A percentile compares a stretch with the other conserved stretches of the same genome.
Evolutionary conservation across 176 grass and related monocot genomes (phyloP).

Genomic region (Zea mays): DNA sequence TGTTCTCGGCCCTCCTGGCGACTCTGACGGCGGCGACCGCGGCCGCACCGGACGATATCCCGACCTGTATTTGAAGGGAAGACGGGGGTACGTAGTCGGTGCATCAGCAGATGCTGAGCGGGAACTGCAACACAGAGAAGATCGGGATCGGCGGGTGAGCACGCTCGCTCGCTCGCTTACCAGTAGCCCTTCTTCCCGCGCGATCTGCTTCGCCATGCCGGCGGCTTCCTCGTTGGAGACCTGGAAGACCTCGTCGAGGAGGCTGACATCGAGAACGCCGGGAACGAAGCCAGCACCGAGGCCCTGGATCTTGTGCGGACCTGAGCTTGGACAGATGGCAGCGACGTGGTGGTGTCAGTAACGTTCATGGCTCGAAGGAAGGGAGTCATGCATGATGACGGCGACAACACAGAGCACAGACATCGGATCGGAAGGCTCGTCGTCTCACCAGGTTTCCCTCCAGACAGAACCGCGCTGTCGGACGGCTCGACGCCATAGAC

Average conservation of each 20-base stretch:
- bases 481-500: conserved; percentile 66
- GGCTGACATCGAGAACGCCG: conserved; percentile 48
- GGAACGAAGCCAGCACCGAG: conserved; percentile 71
- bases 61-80: too few species aligned
- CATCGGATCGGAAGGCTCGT: too few species aligned
- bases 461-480: conserved; percentile 66
- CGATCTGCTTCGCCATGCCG: conserved; percentile 47
- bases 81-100: too few species aligned
- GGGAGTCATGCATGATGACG: too few species aligned
- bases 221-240: conserved; percentile 62
- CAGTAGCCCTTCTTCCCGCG: conserved; percentile 63
- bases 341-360: too few species aligned
- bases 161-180: conserved; percentile 25
- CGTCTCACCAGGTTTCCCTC: conserved; percentile 47
- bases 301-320: conserved; percentile 81
- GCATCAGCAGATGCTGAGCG: neutral
- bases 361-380: too few species aligned
- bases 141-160: too few species aligned
- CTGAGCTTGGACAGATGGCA: neutral
- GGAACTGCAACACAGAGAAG: neutral
- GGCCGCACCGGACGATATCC: conserved; percentile 70
- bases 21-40: conserved; percentile 53
- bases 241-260: conserved; percentile 69
- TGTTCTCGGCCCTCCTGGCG: conserved; percentile 46
- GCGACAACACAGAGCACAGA: too few species aligned